Percentiles rank a stretch among this genome's conserved stretches.
Evolutionary conservation across 352 stramenopile genomes (phyloP).

Genomic region (Pythium pectinolyticum): DNA sequence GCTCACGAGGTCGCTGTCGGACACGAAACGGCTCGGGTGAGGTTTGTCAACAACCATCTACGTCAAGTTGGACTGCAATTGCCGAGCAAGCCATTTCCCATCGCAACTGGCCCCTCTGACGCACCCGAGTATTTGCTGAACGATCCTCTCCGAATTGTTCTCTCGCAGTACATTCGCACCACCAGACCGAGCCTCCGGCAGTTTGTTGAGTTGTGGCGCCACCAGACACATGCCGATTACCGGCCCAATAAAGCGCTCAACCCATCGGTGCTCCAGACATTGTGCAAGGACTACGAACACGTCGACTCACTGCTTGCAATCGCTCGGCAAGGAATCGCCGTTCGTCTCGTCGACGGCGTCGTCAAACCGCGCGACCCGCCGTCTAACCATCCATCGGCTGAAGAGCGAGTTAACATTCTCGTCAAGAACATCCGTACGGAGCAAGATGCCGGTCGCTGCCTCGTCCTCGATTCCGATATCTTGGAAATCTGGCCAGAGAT

Average conservation of each 20-base stretch:
- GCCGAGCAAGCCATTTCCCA: no score
- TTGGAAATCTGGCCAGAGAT: constrained; percentile 3
- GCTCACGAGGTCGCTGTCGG: no score
- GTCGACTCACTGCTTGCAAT: not conserved
- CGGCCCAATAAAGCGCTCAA: constrained; percentile 16
- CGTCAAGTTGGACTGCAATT: no score
- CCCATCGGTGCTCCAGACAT: not conserved
- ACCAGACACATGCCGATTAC: not conserved
- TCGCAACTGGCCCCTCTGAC: no score
- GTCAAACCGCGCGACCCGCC: not conserved
- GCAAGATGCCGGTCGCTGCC: constrained; percentile 3
- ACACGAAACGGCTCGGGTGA: no score
- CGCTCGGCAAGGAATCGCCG: constrained; percentile 1
- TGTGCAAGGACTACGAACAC: constrained; percentile 1
- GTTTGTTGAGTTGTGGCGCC: constrained; percentile 13
- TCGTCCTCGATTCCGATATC: constrained; percentile 7
- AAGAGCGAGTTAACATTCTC: not conserved
- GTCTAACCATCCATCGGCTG: not conserved
- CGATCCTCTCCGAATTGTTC: no score
- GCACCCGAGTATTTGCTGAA: no score
- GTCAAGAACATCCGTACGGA: constrained; percentile 9
- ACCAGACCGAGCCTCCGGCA: no score
- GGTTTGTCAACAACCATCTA: no score
- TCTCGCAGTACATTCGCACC: no score
- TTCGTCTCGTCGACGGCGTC: not conserved